Percentiles rank a stretch among this genome's conserved stretches.
Evolutionary conservation across 108 stramenopile genomes (phyloP).

Genomic region (Pseudonitzschia multistriata): DNA sequence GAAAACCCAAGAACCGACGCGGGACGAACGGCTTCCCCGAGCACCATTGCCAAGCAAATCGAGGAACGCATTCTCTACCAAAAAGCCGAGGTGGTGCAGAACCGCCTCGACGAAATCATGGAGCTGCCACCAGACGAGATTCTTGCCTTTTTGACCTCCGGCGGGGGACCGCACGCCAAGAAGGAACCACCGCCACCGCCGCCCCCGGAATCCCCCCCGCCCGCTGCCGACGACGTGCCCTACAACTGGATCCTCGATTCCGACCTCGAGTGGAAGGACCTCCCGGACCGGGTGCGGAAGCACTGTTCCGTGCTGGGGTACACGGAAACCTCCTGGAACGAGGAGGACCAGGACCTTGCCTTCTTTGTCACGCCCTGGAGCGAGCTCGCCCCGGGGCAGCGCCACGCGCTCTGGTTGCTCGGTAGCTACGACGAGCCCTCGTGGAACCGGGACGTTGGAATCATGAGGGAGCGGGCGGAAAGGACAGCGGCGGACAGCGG

Average conservation of each 20-base stretch:
- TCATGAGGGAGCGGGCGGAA: background rate
- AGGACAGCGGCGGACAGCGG: background rate
- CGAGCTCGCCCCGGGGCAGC: background rate
- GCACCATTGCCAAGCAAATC: background rate
- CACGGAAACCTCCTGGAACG: background rate
- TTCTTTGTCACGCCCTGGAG: background rate
- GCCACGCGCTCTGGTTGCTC: background rate
- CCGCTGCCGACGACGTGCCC: background rate
- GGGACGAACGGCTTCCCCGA: too few relatives aligned
- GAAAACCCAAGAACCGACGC: background rate
- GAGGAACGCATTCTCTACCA: background rate
- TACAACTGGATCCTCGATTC: slow-evolving; percentile 10
- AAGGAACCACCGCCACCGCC: background rate
- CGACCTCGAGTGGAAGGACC: background rate
- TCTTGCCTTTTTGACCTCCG: slow-evolving; percentile 2
- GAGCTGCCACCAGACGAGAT: slow-evolving; percentile 2
- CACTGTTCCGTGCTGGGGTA: background rate
- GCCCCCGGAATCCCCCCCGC: background rate
- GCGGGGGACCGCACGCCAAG: background rate
- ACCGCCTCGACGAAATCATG: slow-evolving; percentile 8
- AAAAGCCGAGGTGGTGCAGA: background rate
- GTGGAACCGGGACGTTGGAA: background rate
- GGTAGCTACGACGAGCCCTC: background rate
- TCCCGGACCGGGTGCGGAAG: background rate
- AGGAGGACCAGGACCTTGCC: background rate